phyloP scores from a whole-genome alignment of 1,139 yeast species.

The Suhomyces wounanorum region DNA sequence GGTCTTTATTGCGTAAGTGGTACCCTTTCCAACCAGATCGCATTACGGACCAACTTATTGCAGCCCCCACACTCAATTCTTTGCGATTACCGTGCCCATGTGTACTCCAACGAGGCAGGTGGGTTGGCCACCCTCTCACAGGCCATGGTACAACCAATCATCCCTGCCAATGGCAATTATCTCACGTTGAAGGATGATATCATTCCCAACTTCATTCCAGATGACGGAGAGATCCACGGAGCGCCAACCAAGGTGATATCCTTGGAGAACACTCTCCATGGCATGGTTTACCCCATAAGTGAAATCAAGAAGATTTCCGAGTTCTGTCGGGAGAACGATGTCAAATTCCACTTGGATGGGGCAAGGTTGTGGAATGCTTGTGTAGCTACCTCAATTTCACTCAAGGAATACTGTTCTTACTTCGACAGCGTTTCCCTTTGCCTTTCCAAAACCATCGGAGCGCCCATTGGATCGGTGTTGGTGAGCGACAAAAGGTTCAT shows the following conservation, averaged over 20 bases:
- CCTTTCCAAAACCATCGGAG: slow-evolving; percentile 88
- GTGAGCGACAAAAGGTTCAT: slow-evolving; percentile 69
- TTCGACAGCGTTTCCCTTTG: slow-evolving; percentile 91
- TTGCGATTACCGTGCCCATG: slow-evolving; percentile 86
- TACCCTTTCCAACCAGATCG: slow-evolving; percentile 88
- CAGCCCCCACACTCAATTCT: slow-evolving; percentile 88
- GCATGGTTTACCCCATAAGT: slow-evolving; percentile 77
- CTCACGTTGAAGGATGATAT: slow-evolving; percentile 77
- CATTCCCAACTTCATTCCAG: slow-evolving; percentile 61
- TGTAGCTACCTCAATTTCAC: slow-evolving; percentile 68
- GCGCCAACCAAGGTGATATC: slow-evolving; percentile 89
- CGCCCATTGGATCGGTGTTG: slow-evolving; percentile 89
- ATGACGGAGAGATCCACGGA: slow-evolving; percentile 81
- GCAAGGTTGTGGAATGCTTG: slow-evolving; percentile 95
- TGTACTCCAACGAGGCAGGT: slow-evolving; percentile 83
- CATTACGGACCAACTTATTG: slow-evolving; percentile 68
- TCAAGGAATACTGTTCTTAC: slow-evolving; percentile 70
- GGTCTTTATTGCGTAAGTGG: slow-evolving; percentile 88
- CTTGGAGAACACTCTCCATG: slow-evolving; percentile 86
- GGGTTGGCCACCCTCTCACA: slow-evolving; percentile 88
- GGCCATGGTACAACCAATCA: slow-evolving; percentile 88
- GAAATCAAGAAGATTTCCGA: slow-evolving; percentile 73
- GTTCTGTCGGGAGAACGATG: slow-evolving; percentile 66
- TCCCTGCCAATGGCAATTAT: slow-evolving; percentile 71
- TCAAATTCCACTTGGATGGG: slow-evolving; percentile 85